phyloP scores from a whole-genome alignment of 1,284 basidiomycete species.

The Lignosus rhinocerotis region DNA sequence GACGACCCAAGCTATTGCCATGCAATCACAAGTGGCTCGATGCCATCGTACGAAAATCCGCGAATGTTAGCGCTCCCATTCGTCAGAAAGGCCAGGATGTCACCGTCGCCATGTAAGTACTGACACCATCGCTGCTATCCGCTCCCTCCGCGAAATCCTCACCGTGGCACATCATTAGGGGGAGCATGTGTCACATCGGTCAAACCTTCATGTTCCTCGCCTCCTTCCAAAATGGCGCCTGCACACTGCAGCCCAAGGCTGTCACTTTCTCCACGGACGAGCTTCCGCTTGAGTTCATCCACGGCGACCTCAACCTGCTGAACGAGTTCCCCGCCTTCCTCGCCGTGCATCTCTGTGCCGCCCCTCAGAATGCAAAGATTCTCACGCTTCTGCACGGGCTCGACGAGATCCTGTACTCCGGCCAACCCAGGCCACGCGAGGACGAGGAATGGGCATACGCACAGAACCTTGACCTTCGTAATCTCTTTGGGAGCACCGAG shows the following conservation, averaged over 20 bases:
- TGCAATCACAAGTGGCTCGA: slow-evolving; percentile 64
- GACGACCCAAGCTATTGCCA: slow-evolving; percentile 70
- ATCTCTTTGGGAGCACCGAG: slow-evolving; percentile 73
- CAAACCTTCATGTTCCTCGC: slow-evolving; percentile 57
- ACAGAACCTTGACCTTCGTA: slow-evolving; percentile 58
- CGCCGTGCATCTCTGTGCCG: slow-evolving; percentile 55
- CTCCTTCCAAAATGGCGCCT: slow-evolving; percentile 67
- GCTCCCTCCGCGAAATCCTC: not conserved
- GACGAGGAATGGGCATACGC: slow-evolving; percentile 65
- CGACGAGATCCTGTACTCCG: slow-evolving; percentile 63
- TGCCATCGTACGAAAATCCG: slow-evolving; percentile 55
- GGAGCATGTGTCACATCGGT: slow-evolving; percentile 34
- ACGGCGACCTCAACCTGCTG: slow-evolving; percentile 65
- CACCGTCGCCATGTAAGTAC: slow-evolving; percentile 34
- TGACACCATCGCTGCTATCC: not conserved
- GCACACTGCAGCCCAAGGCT: slow-evolving; percentile 65
- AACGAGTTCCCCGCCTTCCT: slow-evolving; percentile 72
- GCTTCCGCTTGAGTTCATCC: slow-evolving; percentile 64
- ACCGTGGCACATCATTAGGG: slow-evolving; percentile 18
- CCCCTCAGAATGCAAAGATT: slow-evolving; percentile 59
- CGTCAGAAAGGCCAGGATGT: slow-evolving; percentile 60
- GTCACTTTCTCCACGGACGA: slow-evolving; percentile 65
- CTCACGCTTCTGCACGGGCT: slow-evolving; percentile 53
- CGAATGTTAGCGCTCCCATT: slow-evolving; percentile 49
- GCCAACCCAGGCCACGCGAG: slow-evolving; percentile 60